These are phyloP conservation scores for Cymbidium sinense DNA, from an alignment of 106 monocot species.

Conservation along the genomic window DNA sequence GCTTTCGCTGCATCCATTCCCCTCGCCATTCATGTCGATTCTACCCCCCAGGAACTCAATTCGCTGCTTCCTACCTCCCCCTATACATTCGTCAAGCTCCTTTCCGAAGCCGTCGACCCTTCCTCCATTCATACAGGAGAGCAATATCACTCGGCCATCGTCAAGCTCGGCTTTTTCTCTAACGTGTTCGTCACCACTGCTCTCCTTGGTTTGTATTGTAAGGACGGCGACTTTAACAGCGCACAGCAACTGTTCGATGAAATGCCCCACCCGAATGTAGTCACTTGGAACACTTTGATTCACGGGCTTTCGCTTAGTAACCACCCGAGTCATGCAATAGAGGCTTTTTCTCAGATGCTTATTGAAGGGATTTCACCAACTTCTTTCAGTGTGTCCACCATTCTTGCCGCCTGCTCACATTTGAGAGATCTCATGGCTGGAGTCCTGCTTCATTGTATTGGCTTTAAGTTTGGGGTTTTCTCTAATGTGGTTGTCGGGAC, in stretches of 20 bases:
- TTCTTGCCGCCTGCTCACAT: conserved; percentile 20
- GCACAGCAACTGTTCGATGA: neutral
- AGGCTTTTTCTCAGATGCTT: neutral
- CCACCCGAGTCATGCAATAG: neutral
- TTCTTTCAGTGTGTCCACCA: conserved; percentile 25
- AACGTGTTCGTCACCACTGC: conserved; percentile 33
- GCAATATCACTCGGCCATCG: conserved; percentile 16
- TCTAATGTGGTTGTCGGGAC: conserved; percentile 35
- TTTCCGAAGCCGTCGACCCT: conserved; percentile 26
- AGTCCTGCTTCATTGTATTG: conserved; percentile 26
- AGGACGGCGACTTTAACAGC: neutral
- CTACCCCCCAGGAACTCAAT: neutral
- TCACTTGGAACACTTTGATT: conserved; percentile 5
- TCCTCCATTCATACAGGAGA: conserved; percentile 11
- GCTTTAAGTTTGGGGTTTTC: conserved; percentile 27
- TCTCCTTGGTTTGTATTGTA: conserved; percentile 31
- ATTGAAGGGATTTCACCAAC: conserved; percentile 12
- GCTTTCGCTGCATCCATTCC: neutral
- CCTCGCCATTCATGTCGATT: neutral
- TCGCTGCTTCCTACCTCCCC: conserved; percentile 5
- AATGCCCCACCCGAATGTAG: conserved; percentile 1
- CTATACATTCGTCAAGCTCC: conserved; percentile 21
- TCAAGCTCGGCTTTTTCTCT: conserved; percentile 30
- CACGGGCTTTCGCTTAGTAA: neutral
- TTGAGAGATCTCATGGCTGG: conserved; percentile 8